Conservation (phyloP, 1,284 basidiomycete species). For the Crucibulum parvulum region DNA sequence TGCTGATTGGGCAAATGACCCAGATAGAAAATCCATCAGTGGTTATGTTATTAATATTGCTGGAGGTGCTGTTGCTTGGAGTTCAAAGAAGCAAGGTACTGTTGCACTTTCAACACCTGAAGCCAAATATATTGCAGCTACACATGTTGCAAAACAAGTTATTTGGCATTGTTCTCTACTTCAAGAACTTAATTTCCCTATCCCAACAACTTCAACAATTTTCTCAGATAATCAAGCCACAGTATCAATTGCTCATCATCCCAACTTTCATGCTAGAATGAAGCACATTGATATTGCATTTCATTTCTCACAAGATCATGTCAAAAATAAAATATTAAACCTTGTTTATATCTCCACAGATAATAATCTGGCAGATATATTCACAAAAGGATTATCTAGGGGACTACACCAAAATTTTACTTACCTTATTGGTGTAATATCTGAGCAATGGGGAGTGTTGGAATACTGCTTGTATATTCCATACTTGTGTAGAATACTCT, state of each 20-base stretch:
- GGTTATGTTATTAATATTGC: conserved; percentile 35
- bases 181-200: conserved; percentile 20
- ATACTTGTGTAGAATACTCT: no score
- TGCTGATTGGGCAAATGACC: conserved; percentile 32
- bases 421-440: conserved; percentile 14
- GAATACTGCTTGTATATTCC: no score
- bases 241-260: conserved; percentile 38
- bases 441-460: conserved; percentile 16
- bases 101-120: conserved; percentile 34
- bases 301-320: conserved; percentile 41
- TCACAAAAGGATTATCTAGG: conserved; percentile 19
- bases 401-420: conserved; percentile 10
- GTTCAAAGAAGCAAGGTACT: conserved; percentile 37
- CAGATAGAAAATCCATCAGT: conserved; percentile 30
- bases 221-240: conserved; percentile 41
- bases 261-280: conserved; percentile 32
- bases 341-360: conserved; percentile 19
- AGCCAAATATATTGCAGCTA: conserved; percentile 38
- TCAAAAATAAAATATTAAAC: conserved; percentile 11
- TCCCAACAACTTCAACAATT: conserved; percentile 18
- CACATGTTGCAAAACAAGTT: conserved; percentile 33
- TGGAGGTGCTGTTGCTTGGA: conserved; percentile 41
- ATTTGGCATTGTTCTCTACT: conserved; percentile 37
- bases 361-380: conserved; percentile 21
- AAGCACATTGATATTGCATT: conserved; percentile 49